phyloP scores from a whole-genome alignment of 257 asterid species.

The Anisodus tanguticus region DNA sequence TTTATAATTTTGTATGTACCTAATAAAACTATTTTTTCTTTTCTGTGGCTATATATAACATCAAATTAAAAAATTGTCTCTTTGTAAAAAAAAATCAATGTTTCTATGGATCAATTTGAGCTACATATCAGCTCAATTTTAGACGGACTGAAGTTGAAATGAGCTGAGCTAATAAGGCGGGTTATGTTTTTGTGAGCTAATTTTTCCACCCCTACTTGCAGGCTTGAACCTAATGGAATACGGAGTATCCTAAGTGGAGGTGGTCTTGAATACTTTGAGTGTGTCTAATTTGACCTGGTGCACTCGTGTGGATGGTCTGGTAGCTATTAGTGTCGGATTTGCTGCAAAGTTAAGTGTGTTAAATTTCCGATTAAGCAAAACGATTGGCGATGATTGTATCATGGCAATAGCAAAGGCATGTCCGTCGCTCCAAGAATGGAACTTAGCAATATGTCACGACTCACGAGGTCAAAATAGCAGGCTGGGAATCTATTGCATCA shows the following conservation, averaged over 20 bases:
- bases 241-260: constrained; percentile 66
- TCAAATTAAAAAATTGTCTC: no score
- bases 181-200: no score
- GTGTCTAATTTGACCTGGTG: constrained; percentile 58
- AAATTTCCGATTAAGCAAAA: constrained; percentile 63
- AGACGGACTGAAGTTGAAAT: no score
- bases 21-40: no score
- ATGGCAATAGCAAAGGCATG: constrained; percentile 59
- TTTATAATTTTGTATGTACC: no score
- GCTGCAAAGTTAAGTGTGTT: constrained; percentile 55
- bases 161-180: no score
- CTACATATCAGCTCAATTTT: no score
- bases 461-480: constrained; percentile 50
- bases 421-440: constrained; percentile 68
- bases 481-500: constrained; percentile 65
- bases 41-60: no score
- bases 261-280: constrained; percentile 65
- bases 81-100: no score
- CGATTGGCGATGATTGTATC: constrained; percentile 56
- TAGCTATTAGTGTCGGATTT: constrained; percentile 41
- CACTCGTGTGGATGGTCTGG: constrained; percentile 49
- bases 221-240: constrained; percentile 67
- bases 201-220: no score
- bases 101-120: no score
- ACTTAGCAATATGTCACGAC: constrained; percentile 74